phyloP scores from a whole-genome alignment of 2,329 filamentous ascomycete species.

The Pseudogymnoascus sp. region DNA sequence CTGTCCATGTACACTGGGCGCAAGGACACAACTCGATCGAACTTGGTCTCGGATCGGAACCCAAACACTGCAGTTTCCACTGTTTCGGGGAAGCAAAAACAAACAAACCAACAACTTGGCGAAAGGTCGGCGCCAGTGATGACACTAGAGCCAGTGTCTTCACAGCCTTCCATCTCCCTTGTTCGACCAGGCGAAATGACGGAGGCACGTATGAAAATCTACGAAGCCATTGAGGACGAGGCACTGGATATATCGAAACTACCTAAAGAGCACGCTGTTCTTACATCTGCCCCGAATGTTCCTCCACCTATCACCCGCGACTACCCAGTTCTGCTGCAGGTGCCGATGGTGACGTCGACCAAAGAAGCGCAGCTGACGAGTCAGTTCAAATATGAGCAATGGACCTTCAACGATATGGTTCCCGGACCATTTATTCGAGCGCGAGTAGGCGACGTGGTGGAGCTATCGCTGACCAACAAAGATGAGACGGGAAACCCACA shows the following conservation, averaged over 20 bases:
- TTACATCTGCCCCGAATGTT: constrained; percentile 27
- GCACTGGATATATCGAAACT: constrained; percentile 15
- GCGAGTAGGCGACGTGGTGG: constrained; percentile 28
- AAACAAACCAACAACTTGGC: neutral
- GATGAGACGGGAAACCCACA: constrained; percentile 30
- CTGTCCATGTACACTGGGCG: neutral
- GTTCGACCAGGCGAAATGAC: neutral
- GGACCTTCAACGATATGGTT: constrained; percentile 30
- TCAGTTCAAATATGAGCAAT: constrained; percentile 30
- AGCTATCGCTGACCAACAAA: constrained; percentile 28
- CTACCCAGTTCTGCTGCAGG: constrained; percentile 27
- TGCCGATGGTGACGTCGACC: constrained; percentile 24
- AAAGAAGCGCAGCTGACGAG: constrained; percentile 28
- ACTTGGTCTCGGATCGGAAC: neutral
- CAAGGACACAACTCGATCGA: neutral
- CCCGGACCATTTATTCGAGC: constrained; percentile 32
- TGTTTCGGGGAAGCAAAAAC: neutral
- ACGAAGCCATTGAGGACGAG: constrained; percentile 4
- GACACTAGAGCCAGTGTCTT: neutral
- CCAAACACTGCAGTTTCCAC: constrained; percentile 7
- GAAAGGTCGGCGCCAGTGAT: neutral
- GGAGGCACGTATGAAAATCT: neutral
- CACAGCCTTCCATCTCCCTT: neutral
- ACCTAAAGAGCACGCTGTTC: constrained; percentile 25
- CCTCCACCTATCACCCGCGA: constrained; percentile 28